Percentiles rank a stretch among this genome's conserved stretches.
Evolutionary conservation across 1,284 basidiomycete species (phyloP).

Genomic region (Puccinia polysora): DNA sequence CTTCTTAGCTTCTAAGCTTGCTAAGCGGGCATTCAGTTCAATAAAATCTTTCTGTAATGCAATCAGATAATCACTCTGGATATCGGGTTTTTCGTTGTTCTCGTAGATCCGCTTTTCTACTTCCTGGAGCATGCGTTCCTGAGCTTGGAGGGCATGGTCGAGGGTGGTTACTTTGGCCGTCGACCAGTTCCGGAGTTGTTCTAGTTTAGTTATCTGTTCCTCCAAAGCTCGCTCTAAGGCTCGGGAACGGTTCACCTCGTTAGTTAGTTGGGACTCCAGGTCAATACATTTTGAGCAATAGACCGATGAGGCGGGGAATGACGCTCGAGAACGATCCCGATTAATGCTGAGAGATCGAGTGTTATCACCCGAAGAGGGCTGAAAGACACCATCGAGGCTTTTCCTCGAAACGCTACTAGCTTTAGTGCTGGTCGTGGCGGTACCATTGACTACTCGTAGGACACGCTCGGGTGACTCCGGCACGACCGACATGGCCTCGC

Average conservation of each 20-base stretch:
- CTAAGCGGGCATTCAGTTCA: slow-evolving; percentile 24
- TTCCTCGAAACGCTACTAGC: background rate
- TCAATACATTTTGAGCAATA: slow-evolving; percentile 18
- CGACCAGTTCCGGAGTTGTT: slow-evolving; percentile 34
- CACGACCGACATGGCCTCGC: background rate
- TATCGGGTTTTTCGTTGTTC: slow-evolving; percentile 7
- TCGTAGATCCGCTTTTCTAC: slow-evolving; percentile 21
- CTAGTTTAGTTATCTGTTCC: slow-evolving; percentile 16
- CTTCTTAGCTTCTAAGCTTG: slow-evolving; percentile 9
- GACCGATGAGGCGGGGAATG: background rate
- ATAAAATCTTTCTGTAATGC: slow-evolving; percentile 42
- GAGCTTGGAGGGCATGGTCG: slow-evolving; percentile 20
- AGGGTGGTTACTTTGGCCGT: slow-evolving; percentile 36
- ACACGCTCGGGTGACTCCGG: slow-evolving; percentile 10
- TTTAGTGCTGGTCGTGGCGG: slow-evolving; percentile 6
- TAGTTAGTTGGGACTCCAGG: background rate
- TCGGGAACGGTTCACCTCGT: slow-evolving; percentile 1
- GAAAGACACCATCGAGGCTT: background rate
- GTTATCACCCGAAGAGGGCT: background rate
- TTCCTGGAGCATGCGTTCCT: slow-evolving; percentile 22
- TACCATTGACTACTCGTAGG: slow-evolving; percentile 32
- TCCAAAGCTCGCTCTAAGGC: slow-evolving; percentile 9
- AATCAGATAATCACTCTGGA: slow-evolving; percentile 37
- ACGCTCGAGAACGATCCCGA: background rate
- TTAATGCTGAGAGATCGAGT: background rate